Conservation (phyloP, 2,329 filamentous ascomycete genomes). For the Chaetomiaceae sp. region DNA sequence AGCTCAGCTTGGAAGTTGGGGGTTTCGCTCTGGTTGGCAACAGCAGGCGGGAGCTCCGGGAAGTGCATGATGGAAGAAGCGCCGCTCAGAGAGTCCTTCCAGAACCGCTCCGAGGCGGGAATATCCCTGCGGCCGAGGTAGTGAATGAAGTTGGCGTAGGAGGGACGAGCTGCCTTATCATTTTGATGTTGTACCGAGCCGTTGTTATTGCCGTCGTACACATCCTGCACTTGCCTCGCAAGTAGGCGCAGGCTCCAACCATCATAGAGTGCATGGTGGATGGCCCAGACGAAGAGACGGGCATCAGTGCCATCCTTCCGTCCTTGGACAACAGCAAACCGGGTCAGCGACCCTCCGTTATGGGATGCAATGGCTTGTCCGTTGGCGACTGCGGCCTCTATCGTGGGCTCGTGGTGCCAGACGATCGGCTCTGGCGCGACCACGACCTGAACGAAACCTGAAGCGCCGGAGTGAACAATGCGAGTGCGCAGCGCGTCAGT, state of each 20-base stretch:
- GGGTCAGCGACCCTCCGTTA: conserved; percentile 17
- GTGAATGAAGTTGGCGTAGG: conserved; percentile 21
- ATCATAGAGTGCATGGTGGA: conserved; percentile 46
- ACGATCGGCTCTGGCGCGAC: conserved; percentile 14
- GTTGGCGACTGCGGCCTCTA: conserved; percentile 15
- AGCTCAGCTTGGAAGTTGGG: conserved; percentile 16
- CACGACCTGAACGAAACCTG: conserved; percentile 20
- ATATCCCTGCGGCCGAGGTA: conserved; percentile 20
- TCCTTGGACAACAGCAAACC: conserved; percentile 15
- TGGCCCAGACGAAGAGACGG: conserved; percentile 21
- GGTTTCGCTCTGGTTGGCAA: neutral
- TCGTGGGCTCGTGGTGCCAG: conserved; percentile 14
- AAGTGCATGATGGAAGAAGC: conserved; percentile 30
- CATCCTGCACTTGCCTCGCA: conserved; percentile 16
- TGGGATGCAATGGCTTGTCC: conserved; percentile 14
- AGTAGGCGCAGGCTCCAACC: conserved; percentile 37
- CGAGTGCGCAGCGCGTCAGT: conserved; percentile 21
- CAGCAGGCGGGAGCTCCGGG: conserved; percentile 26
- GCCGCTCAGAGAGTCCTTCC: conserved; percentile 28
- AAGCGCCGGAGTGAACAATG: conserved; percentile 15
- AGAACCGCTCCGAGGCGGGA: conserved; percentile 34
- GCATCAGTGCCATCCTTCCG: neutral
- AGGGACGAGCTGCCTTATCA: neutral
- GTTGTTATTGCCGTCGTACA: conserved; percentile 10
- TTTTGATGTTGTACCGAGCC: neutral